A percentile compares a stretch with the other conserved stretches of the same genome.
Evolutionary conservation across 768 basidiomycete species (phyloP).

Genomic region (Roridomyces roridus): DNA sequence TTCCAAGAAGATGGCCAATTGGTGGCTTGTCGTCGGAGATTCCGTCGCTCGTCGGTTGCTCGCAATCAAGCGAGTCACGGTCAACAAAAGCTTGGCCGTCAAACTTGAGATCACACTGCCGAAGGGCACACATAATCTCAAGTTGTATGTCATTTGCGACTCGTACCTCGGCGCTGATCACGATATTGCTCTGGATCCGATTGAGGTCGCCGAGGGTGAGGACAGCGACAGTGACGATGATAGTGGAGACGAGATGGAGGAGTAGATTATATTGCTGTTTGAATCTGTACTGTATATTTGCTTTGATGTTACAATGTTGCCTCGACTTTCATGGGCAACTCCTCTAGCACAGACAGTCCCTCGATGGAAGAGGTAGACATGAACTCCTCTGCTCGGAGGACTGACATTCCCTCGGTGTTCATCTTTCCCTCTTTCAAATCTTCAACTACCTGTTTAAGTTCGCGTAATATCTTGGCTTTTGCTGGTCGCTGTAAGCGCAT

Average conservation of each 20-base stretch:
- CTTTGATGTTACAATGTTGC: conserved; percentile 10
- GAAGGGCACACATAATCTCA: conserved; percentile 82
- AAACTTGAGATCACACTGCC: conserved; percentile 91
- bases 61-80: conserved; percentile 87
- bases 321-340: neutral
- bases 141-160: conserved; percentile 92
- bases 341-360: no score
- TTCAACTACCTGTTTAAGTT: conserved; percentile 17
- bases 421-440: conserved; percentile 14
- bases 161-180: conserved; percentile 93
- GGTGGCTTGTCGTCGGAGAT: conserved; percentile 98
- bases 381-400: conserved; percentile 12
- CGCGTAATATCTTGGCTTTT: conserved; percentile 21
- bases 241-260: conserved; percentile 69
- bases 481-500: conserved; percentile 10
- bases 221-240: conserved; percentile 85
- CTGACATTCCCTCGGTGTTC: neutral
- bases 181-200: conserved; percentile 80
- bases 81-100: conserved; percentile 82
- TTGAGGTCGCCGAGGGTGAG: conserved; percentile 91
- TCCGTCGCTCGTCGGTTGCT: conserved; percentile 80
- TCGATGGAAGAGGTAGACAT: neutral
- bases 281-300: conserved; percentile 15
- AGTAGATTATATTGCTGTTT: conserved; percentile 34
- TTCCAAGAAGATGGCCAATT: conserved; percentile 87